Base-by-base conservation (phyloP, 2,329 filamentous ascomycete species). In the Colletotrichum sp. region DNA sequence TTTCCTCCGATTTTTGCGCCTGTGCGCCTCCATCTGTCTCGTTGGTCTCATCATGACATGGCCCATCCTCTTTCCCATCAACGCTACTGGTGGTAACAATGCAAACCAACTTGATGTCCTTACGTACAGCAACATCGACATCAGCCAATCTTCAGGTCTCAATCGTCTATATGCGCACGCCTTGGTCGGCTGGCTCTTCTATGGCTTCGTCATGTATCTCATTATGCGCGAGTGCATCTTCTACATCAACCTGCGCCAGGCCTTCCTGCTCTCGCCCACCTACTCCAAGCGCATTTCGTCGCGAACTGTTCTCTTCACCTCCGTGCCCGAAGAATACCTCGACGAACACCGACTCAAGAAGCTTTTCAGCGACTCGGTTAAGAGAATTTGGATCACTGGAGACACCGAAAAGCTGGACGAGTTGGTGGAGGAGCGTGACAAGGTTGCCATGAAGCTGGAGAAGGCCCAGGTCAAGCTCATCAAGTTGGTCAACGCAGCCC, bases 191-290 rank as follows among this genome's bases (percentile, higher is more conserved):
- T 98, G 95, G 92, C 84, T 96, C 66, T 98, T 95, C 85, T 96
- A 94, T 83, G 91, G 91, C 61, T 98, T 98, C 82, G 89, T 98
- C 78, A 93, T 98, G 83, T 97, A 95, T 85, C 93, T 95, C 81
- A 92, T 98, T 77, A 94, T 96, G 71, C 91, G 96, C 73, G 96
- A 98, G 84, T 93, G 92, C 82, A 94, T 98, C 79, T 98, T 93
- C 89, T 98, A 95, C 85, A 94, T 98, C 87, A 98, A 97, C 81
- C 86, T 98, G 67, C 94, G 96, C 77, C 96, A 98, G 85, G 96
- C 96, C 0, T 98, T 97, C 85, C 91, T 97, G 55, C 91, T 97
- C 71, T 96, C 95, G 13, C 95, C 96, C 13, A 88, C 94, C 64
- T 97, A 97, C 83, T 91, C 95, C 69, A 94, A 93, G 80, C 94